A percentile compares a stretch with the other conserved stretches of the same genome.
Evolutionary conservation across 169 alveolate species (phyloP).

Genomic region (Plasmodium billcollinsi): DNA sequence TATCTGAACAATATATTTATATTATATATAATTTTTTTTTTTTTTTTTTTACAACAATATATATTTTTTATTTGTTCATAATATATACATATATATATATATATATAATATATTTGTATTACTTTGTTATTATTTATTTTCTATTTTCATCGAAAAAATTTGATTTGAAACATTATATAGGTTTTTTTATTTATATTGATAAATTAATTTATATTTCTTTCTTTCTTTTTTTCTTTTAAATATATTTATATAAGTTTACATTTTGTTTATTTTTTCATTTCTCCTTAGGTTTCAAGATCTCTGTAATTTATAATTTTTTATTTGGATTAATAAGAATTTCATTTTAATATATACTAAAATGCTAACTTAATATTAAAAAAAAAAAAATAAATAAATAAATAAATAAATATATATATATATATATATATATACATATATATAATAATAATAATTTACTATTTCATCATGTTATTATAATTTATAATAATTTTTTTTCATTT

Average conservation of each 20-base stretch:
- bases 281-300: constrained; percentile 35
- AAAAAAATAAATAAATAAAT: too few species aligned
- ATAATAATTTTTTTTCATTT: constrained; percentile 5
- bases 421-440: too few species aligned
- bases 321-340: constrained; percentile 22
- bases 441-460: too few species aligned
- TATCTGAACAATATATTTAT: too few species aligned
- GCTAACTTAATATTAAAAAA: background rate
- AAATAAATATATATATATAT: too few species aligned
- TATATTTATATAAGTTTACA: constrained; percentile 4
- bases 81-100: constrained; percentile 11
- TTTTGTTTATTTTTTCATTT: constrained; percentile 12
- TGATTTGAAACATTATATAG: constrained; percentile 9
- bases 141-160: constrained; percentile 4
- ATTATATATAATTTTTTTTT: background rate
- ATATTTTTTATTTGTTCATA: constrained; percentile 14
- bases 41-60: constrained; percentile 18
- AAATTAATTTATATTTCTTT: background rate
- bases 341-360: constrained; percentile 9
- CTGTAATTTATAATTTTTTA: constrained; percentile 25
- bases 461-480: too few species aligned
- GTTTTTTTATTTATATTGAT: too few species aligned
- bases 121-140: constrained; percentile 6
- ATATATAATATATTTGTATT: background rate
- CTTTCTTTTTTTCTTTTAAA: background rate